Evolutionary conservation across 2,329 filamentous ascomycete species (phyloP), one percentile per base, ranked within the genome.

Genomic region (Fusarium xylarioides): DNA sequence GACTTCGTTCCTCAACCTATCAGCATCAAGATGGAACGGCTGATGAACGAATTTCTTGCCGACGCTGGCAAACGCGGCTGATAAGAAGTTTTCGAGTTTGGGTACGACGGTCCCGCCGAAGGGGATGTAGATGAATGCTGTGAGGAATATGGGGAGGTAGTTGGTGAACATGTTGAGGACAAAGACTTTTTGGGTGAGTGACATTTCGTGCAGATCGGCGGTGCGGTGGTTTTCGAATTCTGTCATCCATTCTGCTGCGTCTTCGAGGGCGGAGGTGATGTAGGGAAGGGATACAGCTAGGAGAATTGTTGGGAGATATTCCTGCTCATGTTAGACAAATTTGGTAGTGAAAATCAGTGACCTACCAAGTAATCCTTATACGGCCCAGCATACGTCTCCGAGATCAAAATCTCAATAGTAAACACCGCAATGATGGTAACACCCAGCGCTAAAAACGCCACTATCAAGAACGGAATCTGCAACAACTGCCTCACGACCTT

Each of bases 91-190:
- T 71, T 93, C 89, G 1, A 94, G 85, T 74, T 90, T 89, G 0
- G 92, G 92, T 0, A 94, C 89, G 4, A 94, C 88, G 23, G 88
- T 80, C 49, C 87, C 86, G 34, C 91, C 92, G 70, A 94, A 93
- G 0, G 93, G 93, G 4, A 95, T 91, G 77, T 95, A 95, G 57
- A 95, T 88, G 76, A 95, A 95, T 0, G 93, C 92, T 0, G 92
- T 95, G 11, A 95, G 84, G 70, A 94, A 87, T 50, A 93, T 92
- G 2, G 92, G 92, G 2, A 94, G 85, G 78, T 95, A 95, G 8
- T 93, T 92, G 18, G 92, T 94, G 81, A 95, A 93, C 83, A 94
- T 93, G 84, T 92, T 93, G 78, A 95, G 87, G 38, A 93, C 86
- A 66, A 95, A 94, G 12, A 92, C 88, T 84, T 95, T 95, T 70